Base-by-base conservation (phyloP, 257 asterid genomes). In the Ajuga chamaepitys region DNA sequence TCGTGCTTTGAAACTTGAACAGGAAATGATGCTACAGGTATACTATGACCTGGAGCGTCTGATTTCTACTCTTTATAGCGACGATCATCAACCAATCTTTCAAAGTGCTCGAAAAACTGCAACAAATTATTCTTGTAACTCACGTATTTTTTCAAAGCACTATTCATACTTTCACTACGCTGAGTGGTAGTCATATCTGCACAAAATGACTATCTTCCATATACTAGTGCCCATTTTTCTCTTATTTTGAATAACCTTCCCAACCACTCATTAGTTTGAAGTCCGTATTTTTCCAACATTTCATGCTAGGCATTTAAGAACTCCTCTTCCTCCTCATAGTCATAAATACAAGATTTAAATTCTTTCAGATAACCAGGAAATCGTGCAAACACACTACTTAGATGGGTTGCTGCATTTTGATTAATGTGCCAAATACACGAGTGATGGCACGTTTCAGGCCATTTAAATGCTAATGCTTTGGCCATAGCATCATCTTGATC, bases 331-430 rank as follows among this genome's bases (percentile, higher is more conserved):
- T n/a, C n/a, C n/a, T n/a, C n/a, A n/a, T n/a, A n/a, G n/a, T n/a
- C n/a, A n/a, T n/a, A n/a, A n/a, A n/a, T n/a, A n/a, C n/a, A n/a
- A n/a, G n/a, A n/a, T n/a, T n/a, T n/a, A n/a, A n/a, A n/a, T n/a
- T n/a, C n/a, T n/a, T n/a, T n/a, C n/a, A n/a, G n/a, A n/a, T n/a
- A n/a, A n/a, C n/a, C n/a, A n/a, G n/a, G n/a, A n/a, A n/a, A n/a
- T n/a, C n/a, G n/a, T n/a, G n/a, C n/a, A 38, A 47, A 70, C 40
- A 41, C 41, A 34, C 3, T 12, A 12, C 42, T 16, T 3, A 59
- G 51, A 40, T 48, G 61, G 11, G n/a, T 58, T 3, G 58, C 9
- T 3, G 63, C 56, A 70, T 70, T 70, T 60, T 59, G 62, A 25
- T 47, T 46, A 0, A 69, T 34, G 4, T 37, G 72, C 62, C 58